Base-by-base conservation (phyloP, 2,329 filamentous ascomycete genomes). In the Tolypocladium guangdongense region DNA sequence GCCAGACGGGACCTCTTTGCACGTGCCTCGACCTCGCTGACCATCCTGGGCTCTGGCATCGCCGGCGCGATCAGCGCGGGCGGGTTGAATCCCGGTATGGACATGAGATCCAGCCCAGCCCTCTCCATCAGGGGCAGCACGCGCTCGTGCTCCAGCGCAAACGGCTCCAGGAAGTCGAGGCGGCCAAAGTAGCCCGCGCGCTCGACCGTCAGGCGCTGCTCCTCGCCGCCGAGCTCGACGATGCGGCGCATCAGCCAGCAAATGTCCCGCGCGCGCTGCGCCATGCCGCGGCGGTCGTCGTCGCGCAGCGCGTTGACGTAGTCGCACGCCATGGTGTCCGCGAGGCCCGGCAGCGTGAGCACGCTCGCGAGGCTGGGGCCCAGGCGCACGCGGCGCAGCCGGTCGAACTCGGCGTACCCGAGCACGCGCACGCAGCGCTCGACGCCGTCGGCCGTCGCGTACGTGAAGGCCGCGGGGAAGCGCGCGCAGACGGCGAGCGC, bases 371-470 rank as follows among this genome's bases (percentile, higher is more conserved):
- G 51, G 12, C 58, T 52, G 30, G 37, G 51, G 6, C 59, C 57
- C 24, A 59, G 57, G 10, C 55, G 55, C 41, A 63, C 55, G 4
- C 54, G 41, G 35, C 65, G 55, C 1, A 72, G 58, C 7, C 54
- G 35, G 11, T 65, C 62, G 50, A 74, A 71, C n/a, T 55, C 60
- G 2, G 57, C 58, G 30, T 63, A 58, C 5, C 69, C 52, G 57
- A 71, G 72, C 39, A 77, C 62, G 12, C 66, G 62, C 1, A 78
- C 64, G 20, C 61, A 57, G 20, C 66, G 66, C 5, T 66, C 12
- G 1, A 53, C 20, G 20, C 66, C 64, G 49, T 65, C 66, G 3
- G 56, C 47, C 4, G 67, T 66, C 18, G 36, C 24, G 62, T 11
- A 78, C 58, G 10, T 66, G 68, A 77, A 68, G 6, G 66, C 63